Evolutionary conservation across 2,329 filamentous ascomycete species (phyloP).

Genomic region (Hypoxylon sp.): DNA sequence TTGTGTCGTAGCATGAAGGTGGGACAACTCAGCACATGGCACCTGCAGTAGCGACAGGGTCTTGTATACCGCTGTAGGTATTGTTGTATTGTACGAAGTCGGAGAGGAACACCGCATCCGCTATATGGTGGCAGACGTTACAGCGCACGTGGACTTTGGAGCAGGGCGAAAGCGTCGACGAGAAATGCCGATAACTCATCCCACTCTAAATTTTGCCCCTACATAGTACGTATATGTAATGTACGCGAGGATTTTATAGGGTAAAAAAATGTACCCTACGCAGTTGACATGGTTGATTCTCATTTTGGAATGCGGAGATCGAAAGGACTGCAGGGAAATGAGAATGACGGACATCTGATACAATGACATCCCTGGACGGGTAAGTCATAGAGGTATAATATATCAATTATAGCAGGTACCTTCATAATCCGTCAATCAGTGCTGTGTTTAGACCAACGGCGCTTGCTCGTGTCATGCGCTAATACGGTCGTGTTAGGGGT

Average conservation of each 20-base stretch:
- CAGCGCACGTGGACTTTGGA: constrained; percentile 43
- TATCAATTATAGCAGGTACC: constrained; percentile 32
- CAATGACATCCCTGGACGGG: constrained; percentile 37
- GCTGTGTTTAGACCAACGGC: constrained; percentile 23
- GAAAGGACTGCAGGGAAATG: constrained; percentile 29
- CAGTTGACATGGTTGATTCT: constrained; percentile 31
- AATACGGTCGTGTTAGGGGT: constrained; percentile 15
- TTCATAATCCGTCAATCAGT: constrained; percentile 25
- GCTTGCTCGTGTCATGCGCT: constrained; percentile 25
- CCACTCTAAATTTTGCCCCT: constrained; percentile 30
- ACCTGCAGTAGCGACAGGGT: constrained; percentile 46
- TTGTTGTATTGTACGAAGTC: constrained; percentile 38
- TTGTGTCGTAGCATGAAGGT: constrained; percentile 36
- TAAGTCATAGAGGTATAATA: constrained; percentile 33
- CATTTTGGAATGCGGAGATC: constrained; percentile 36
- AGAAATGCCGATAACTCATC: constrained; percentile 39
- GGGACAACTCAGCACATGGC: constrained; percentile 47
- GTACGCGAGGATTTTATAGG: constrained; percentile 24
- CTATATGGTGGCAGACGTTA: constrained; percentile 37
- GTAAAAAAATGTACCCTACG: constrained; percentile 18
- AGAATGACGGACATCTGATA: constrained; percentile 45
- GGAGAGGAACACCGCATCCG: constrained; percentile 44
- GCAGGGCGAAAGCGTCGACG: constrained; percentile 30
- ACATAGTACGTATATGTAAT: background rate
- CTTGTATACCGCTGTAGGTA: constrained; percentile 31